Evolutionary conservation across 1,139 yeast genomes (phyloP), one percentile per base, ranked within the genome.

Genomic region (Candida tetrigidarum): DNA sequence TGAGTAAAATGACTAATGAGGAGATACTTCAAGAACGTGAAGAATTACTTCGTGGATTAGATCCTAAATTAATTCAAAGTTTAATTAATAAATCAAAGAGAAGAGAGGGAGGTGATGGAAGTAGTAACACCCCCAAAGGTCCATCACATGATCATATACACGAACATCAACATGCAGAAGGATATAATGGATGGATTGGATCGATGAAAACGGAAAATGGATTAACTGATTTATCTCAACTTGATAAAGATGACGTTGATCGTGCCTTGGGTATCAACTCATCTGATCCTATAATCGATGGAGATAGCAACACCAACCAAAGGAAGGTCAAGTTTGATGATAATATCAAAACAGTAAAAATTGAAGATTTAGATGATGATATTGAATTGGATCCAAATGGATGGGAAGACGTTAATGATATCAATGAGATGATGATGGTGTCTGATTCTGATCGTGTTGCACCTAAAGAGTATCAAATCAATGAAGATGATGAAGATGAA

Each of bases 131-230:
- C n/a, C n/a, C n/a, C n/a, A n/a, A n/a, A n/a, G n/a, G 39, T 50
- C 16, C 43, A 52, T 38, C 49, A 53, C 62, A 52, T 39, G 54
- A 48, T 11, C 85, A 80, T 45, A 80, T 52, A 36, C 50, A 53
- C 14, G 25, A 10, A 22, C 62, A 52, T 39, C 54, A 49, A 10
- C 85, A 80, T 45, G 81, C 84, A 2, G 88, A 85, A 58, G 89
- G 91, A 11, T 77, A 77, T 48, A 83, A 81, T 38, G 81, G 85
- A 5, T 83, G 91, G 91, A 82, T 84, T 38, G 92, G 92, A n/a
- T 86, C 86, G 2, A 69, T 70, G 48, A 74, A 65, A 48, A 67
- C 76, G 5, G 62, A 65, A 11, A 60, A 65, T 3, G 75, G 77
- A 2, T 41, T 63, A 37, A 44, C 56, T 7, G 71, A 66, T 42